Evolutionary conservation across 306 rosid species (phyloP).

Genomic region (Glycine soja): DNA sequence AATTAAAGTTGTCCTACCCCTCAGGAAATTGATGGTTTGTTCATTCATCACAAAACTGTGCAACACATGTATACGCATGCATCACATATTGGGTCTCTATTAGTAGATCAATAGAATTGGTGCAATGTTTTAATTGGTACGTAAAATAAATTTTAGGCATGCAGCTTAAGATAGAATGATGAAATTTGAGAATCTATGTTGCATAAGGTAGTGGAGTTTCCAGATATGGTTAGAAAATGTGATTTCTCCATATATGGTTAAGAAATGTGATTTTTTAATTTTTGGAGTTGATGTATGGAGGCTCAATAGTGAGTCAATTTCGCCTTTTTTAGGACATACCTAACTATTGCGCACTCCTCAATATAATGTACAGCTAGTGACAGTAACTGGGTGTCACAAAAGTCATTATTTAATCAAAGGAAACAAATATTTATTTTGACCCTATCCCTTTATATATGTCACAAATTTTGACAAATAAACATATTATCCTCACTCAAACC

Average conservation of each 20-base stretch:
- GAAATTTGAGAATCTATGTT: conserved; percentile 44
- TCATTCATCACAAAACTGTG: background rate
- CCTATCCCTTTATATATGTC: conserved; percentile 32
- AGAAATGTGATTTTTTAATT: conserved; percentile 23
- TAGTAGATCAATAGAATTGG: background rate
- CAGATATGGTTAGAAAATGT: conserved; percentile 32
- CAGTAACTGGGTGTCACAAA: conserved; percentile 29
- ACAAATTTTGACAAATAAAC: background rate
- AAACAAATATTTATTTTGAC: conserved; percentile 22
- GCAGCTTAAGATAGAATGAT: background rate
- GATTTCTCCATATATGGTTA: conserved; percentile 35
- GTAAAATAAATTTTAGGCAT: background rate
- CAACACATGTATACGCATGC: background rate
- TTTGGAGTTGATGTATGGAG: background rate
- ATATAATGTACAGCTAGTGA: conserved; percentile 45
- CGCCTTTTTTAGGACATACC: conserved; percentile 50
- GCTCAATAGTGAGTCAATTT: conserved; percentile 48
- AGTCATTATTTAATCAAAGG: conserved; percentile 26
- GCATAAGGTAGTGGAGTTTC: conserved; percentile 44
- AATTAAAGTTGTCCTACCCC: conserved; percentile 16
- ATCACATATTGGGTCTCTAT: background rate
- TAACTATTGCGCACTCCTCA: conserved; percentile 42
- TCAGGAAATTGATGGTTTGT: conserved; percentile 13
- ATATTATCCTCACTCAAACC: background rate
- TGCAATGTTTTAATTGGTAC: background rate